A percentile compares a stretch with the other conserved stretches of the same genome.
Conservation (phyloP, 805 yeast genomes). For the Candida yuanshanica region DNA sequence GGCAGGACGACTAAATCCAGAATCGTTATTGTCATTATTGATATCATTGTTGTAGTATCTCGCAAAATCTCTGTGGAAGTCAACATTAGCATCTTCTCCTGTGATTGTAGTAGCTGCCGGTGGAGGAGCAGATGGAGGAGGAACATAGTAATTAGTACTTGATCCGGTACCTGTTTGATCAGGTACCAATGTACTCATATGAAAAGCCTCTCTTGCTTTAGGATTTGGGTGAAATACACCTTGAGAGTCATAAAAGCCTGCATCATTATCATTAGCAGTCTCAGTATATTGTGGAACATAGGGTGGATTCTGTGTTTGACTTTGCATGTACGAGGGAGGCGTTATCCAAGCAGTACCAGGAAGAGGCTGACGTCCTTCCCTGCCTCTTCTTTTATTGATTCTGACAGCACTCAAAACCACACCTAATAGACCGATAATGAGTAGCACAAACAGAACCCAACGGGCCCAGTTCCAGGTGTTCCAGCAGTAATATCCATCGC, state of each 20-base stretch:
- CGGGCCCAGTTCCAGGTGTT: slow-evolving; percentile 25
- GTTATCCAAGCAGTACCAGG: slow-evolving; percentile 82
- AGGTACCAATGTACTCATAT: slow-evolving; percentile 17
- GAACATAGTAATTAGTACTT: background rate
- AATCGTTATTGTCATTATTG: background rate
- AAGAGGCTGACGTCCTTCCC: slow-evolving; percentile 47
- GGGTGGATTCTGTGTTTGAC: slow-evolving; percentile 36
- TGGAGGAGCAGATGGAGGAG: slow-evolving; percentile 2
- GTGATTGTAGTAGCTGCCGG: slow-evolving; percentile 6
- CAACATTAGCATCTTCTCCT: slow-evolving; percentile 12
- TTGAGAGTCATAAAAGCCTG: slow-evolving; percentile 46
- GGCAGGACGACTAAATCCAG: background rate
- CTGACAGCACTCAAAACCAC: slow-evolving; percentile 46
- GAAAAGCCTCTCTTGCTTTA: slow-evolving; percentile 25
- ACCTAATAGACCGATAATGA: slow-evolving; percentile 42
- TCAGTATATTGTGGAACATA: slow-evolving; percentile 69
- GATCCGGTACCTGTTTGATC: slow-evolving; percentile 18
- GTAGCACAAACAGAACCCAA: slow-evolving; percentile 46
- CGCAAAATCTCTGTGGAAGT: slow-evolving; percentile 23
- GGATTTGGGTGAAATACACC: slow-evolving; percentile 29
- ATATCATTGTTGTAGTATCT: slow-evolving; percentile 13
- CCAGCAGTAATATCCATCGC: slow-evolving; percentile 19
- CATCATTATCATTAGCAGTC: slow-evolving; percentile 62
- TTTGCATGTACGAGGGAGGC: slow-evolving; percentile 61
- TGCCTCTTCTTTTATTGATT: slow-evolving; percentile 46